Conservation (phyloP, 2,329 filamentous ascomycete genomes). For the Fusarium sp. region DNA sequence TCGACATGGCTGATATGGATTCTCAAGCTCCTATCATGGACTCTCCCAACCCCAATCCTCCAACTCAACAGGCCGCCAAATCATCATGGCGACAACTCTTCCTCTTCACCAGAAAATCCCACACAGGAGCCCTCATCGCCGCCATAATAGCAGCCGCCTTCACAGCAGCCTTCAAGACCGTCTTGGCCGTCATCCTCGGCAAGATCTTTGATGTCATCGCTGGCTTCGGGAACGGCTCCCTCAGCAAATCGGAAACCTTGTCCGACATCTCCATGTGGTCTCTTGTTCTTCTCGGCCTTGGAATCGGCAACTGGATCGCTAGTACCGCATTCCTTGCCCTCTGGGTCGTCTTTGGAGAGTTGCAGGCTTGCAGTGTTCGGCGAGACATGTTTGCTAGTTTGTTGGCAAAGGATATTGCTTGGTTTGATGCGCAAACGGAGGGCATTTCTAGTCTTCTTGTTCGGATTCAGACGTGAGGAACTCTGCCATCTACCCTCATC, state of each 20-base stretch:
- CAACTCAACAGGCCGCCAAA: conserved; percentile 20
- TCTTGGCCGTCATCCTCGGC: conserved; percentile 78
- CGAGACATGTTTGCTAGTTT: conserved; percentile 74
- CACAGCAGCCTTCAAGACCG: conserved; percentile 72
- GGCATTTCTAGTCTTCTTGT: conserved; percentile 79
- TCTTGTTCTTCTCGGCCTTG: conserved; percentile 72
- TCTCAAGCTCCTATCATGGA: neutral
- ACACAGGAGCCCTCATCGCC: conserved; percentile 65
- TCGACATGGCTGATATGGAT: conserved; percentile 22
- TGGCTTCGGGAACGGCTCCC: conserved; percentile 68
- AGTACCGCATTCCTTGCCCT: conserved; percentile 74
- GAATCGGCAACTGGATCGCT: conserved; percentile 72
- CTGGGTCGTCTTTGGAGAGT: conserved; percentile 84
- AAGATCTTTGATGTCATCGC: conserved; percentile 79
- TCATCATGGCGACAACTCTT: conserved; percentile 68
- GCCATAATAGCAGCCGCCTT: conserved; percentile 68
- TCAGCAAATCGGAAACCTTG: conserved; percentile 62
- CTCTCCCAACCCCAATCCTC: neutral
- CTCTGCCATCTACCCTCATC: neutral
- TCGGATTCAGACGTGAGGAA: conserved; percentile 76
- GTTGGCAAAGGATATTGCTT: conserved; percentile 78
- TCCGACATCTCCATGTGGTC: conserved; percentile 69
- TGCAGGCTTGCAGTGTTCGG: conserved; percentile 77
- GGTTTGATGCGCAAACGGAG: conserved; percentile 81
- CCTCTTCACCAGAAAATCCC: conserved; percentile 73